These are phyloP conservation scores for Skeletonema menzelii DNA, from an alignment of 108 stramenopile species.

Conservation along the genomic window DNA sequence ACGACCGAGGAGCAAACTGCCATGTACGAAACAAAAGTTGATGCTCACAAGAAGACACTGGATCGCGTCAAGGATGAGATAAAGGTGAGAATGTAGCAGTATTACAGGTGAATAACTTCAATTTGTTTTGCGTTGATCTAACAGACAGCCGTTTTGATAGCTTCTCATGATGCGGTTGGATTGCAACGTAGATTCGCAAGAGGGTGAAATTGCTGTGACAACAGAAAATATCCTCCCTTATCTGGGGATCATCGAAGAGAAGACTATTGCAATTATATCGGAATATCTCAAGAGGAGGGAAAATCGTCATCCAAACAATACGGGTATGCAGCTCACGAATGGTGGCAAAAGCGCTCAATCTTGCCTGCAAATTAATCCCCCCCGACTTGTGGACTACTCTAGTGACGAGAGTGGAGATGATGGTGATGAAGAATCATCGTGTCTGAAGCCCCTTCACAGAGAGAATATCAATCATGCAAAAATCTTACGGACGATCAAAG, in stretches of 20 bases:
- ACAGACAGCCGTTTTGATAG: constrained; percentile 7
- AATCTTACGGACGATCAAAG: constrained; percentile 1
- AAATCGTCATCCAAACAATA: background rate
- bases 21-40: constrained; percentile 63
- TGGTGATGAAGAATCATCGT: constrained; percentile 1
- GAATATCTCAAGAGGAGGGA: constrained; percentile 34
- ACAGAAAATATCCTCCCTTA: constrained; percentile 80
- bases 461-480: constrained; percentile 64
- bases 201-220: constrained; percentile 55
- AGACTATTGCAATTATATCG: constrained; percentile 60
- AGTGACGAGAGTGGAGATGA: constrained; percentile 66
- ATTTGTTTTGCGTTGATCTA: background rate
- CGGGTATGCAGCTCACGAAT: constrained; percentile 25
- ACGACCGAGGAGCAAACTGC: constrained; percentile 56
- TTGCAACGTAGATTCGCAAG: constrained; percentile 24
- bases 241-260: constrained; percentile 78
- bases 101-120: background rate
- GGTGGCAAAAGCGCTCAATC: constrained; percentile 44
- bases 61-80: constrained; percentile 73
- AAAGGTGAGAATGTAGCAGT: constrained; percentile 19
- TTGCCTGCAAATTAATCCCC: constrained; percentile 70
- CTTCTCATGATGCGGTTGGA: constrained; percentile 53
- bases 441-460: constrained; percentile 50
- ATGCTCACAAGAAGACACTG: constrained; percentile 50
- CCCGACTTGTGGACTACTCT: constrained; percentile 75